Percentiles rank a stretch among this genome's conserved stretches.
Evolutionary conservation across 768 basidiomycete species (phyloP).

Genomic region (Megacollybia marginata): DNA sequence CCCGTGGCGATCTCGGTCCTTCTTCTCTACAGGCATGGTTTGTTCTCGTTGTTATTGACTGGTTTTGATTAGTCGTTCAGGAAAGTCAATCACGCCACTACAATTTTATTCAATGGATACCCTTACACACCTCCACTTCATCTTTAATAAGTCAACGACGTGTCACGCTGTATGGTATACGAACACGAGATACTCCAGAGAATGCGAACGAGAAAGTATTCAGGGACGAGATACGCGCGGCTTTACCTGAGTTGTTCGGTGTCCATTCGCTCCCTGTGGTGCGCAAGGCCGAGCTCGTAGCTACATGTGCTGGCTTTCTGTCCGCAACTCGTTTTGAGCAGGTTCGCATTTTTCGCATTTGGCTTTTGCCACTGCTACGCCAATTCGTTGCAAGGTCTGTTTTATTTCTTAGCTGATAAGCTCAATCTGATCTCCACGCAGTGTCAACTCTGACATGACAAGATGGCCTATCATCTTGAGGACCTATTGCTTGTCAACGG

Average conservation of each 20-base stretch:
- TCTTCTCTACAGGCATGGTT: constrained; percentile 39
- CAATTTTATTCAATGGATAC: constrained; percentile 64
- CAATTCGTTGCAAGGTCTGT: constrained; percentile 45
- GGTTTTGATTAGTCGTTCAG: constrained; percentile 19
- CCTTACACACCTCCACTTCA: constrained; percentile 50
- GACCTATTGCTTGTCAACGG: constrained; percentile 49
- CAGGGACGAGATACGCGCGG: constrained; percentile 55
- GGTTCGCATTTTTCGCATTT: constrained; percentile 58
- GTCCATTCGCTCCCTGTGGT: constrained; percentile 28
- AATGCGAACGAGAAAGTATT: constrained; percentile 65
- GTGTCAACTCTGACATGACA: constrained; percentile 17
- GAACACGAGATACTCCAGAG: constrained; percentile 64
- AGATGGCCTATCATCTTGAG: constrained; percentile 35
- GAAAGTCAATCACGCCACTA: constrained; percentile 54
- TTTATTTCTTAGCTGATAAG: neutral
- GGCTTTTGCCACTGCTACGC: constrained; percentile 67
- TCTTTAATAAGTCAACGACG: constrained; percentile 64
- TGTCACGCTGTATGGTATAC: constrained; percentile 59
- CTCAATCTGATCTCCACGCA: constrained; percentile 3
- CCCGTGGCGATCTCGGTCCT: constrained; percentile 63
- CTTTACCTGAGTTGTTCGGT: constrained; percentile 64
- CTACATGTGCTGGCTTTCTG: constrained; percentile 38
- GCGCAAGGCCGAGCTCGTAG: constrained; percentile 31
- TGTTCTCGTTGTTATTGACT: neutral
- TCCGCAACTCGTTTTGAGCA: constrained; percentile 67